Base-by-base conservation (phyloP, 495 filamentous ascomycete species). In the Hypomontagnella monticulosa region DNA sequence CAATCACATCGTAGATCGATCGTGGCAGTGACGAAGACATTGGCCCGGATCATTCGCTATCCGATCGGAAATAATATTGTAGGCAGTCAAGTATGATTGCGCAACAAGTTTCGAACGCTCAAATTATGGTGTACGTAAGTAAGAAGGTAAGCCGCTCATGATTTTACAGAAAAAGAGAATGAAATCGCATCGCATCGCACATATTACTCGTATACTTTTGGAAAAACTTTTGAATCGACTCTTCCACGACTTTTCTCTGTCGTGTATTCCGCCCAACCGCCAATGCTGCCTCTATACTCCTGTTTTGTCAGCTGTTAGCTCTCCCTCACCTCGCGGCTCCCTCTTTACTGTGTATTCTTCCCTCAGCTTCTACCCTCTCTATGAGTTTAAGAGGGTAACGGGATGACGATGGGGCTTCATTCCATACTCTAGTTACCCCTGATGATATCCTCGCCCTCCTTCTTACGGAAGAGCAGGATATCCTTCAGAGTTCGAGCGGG, bases 391-490 rank as follows among this genome's bases (percentile, higher is more conserved):
- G 47, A 32, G 37, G 16, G 14, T 38, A 18, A 16, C 3, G 20
- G 6, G 50, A 47, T 20, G 49, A 34, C 42, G 33, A 33, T 12
- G 10, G 1, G 19, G 1, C 4, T 20, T 52, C 53, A 59, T 40
- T 16, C 19, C 7, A 23, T 41, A 5, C n/a, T 12, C 16, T 61
- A 47, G 34, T 54, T 34, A 4, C 9, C 40, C 20, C 61, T 32
- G 11, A 67, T 15, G 15, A 65, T 58, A 0, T 67, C 65, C 38
- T 72, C 66, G 44, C 74, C 72, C 41, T 69, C 62, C 19, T 70
- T 69, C 51, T 76, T 78, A 42, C 75, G 66, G 62, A 75, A 78
- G 32, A 78, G 63, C n/a, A 80, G 46, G 4, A 77, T 71, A 12
- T 80, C 75, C 51, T 75, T 75, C 27, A 81, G 52, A 11, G 63